These are phyloP conservation scores for Aspergillus awamori DNA, from an alignment of 2,329 filamentous ascomycete genomes.

Conservation along the genomic window DNA sequence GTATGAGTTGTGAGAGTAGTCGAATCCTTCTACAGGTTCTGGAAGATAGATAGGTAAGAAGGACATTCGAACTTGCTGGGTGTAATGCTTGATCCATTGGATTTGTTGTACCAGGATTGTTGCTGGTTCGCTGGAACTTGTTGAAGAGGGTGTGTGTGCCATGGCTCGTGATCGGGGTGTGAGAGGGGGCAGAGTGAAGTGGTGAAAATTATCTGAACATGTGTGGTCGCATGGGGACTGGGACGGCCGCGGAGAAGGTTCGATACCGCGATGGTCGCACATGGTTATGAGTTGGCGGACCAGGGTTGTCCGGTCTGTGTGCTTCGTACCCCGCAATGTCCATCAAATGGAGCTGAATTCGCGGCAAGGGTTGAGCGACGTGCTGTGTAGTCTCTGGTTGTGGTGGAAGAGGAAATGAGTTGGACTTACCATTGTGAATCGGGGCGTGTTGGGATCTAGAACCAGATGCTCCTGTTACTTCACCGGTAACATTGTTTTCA, in stretches of 20 bases:
- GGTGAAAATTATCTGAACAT: background rate
- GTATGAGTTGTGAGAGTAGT: too few species aligned
- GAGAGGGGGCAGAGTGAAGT: background rate
- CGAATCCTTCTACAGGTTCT: too few species aligned
- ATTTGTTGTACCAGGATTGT: too few species aligned
- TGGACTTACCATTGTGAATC: background rate
- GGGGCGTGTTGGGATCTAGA: background rate
- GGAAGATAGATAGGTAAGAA: too few species aligned
- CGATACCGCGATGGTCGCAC: background rate
- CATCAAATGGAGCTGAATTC: background rate
- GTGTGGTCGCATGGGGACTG: background rate
- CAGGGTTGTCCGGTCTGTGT: background rate
- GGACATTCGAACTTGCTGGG: too few species aligned
- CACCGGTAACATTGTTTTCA: background rate
- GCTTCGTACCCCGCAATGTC: conserved; percentile 8
- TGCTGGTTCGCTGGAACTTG: too few species aligned
- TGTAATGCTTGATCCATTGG: too few species aligned
- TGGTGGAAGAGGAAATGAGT: background rate
- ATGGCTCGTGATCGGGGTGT: background rate
- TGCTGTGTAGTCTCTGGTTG: too few species aligned
- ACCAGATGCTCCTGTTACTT: background rate
- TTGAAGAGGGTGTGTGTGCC: background rate
- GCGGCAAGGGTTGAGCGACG: background rate
- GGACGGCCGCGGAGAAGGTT: background rate
- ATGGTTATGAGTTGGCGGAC: conserved; percentile 10